Evolutionary conservation across 208 protist genomes (phyloP), one percentile per base, ranked within the genome.

Genomic region (Spongospora subterranea): DNA sequence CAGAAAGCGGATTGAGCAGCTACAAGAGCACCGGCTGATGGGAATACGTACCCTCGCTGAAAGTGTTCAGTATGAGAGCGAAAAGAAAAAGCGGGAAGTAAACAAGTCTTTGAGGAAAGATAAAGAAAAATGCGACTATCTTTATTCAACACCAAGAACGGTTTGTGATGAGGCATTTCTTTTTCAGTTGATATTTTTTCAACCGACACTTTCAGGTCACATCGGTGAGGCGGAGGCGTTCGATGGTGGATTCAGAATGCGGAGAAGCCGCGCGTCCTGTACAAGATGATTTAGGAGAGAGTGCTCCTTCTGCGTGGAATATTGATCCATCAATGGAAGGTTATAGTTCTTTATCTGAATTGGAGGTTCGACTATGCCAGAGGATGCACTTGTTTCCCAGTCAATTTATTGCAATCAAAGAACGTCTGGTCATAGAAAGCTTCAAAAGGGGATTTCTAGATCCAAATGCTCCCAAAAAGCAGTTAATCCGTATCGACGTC

Each of bases 41-140:
- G 71, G 71, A 6, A 82, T 82, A 40, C 71, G 40, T 6, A 82
- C 71, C 6, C n/a, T 82, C 6, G 40, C 13, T 20, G 71, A 82
- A 35, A 82, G 71, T 82, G 71, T 82, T 82, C 71, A 82, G 35
- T 82, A 82, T 82, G 71, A 82, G 35, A 82, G n/a, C n/a, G 71
- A 82, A 82, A 82, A 82, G 71, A 82, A 82, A n/a, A 82, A 82
- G 71, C 6, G 71, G 13, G 71, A 82, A 82, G 40, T n/a, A 82
- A 35, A 82, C 71, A 82, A 82, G 40, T 20, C 6, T 35, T n/a
- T 82, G 11, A 6, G 71, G 13, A 82, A 35, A 43, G 71, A 82
- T 43, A 82, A 82, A 43, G 71, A 82, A 13, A 82, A 82, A 82
- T 13, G 6, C 71, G 71, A 82, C 35, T 82, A 82, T 82, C n/a